Percentiles rank a stretch among this genome's conserved stretches.
phyloP scores from a whole-genome alignment of 768 basidiomycete genomes.

The Crucibulum laeve region DNA sequence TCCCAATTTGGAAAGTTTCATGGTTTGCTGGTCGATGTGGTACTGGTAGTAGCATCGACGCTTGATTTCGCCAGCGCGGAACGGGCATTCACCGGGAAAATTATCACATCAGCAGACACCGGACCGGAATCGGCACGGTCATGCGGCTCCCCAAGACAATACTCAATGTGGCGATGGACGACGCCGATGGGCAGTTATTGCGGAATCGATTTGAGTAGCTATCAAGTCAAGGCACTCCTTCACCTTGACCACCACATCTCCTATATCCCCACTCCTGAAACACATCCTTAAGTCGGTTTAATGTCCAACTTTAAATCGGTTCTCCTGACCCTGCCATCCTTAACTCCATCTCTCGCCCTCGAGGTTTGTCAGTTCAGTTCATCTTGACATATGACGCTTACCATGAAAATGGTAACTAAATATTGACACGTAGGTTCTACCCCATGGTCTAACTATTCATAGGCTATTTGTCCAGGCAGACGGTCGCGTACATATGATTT shows the following conservation, averaged over 20 bases:
- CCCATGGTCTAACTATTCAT: slow-evolving; percentile 66
- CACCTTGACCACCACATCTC: too few relatives aligned
- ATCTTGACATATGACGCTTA: not conserved
- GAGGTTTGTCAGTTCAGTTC: slow-evolving; percentile 38
- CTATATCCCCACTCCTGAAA: slow-evolving; percentile 1
- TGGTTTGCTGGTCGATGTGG: too few relatives aligned
- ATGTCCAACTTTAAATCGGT: slow-evolving; percentile 51
- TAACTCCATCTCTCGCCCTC: slow-evolving; percentile 56
- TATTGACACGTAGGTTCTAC: slow-evolving; percentile 45
- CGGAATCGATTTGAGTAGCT: too few relatives aligned
- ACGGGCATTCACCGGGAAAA: not conserved
- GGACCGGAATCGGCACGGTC: not conserved
- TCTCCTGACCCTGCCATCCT: slow-evolving; percentile 46
- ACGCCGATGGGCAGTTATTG: too few relatives aligned
- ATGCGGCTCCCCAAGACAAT: not conserved
- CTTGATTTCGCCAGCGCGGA: not conserved
- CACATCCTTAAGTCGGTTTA: slow-evolving; percentile 1
- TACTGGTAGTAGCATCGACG: not conserved
- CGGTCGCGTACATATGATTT: slow-evolving; percentile 54
- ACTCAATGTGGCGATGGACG: too few relatives aligned
- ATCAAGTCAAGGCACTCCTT: too few relatives aligned
- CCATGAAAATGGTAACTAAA: slow-evolving; percentile 7
- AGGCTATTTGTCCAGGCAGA: slow-evolving; percentile 60
- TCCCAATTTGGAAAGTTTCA: too few relatives aligned
- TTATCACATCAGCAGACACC: not conserved